Conservation (phyloP, 495 filamentous ascomycete species). For the Elasticomyces elasticus region DNA sequence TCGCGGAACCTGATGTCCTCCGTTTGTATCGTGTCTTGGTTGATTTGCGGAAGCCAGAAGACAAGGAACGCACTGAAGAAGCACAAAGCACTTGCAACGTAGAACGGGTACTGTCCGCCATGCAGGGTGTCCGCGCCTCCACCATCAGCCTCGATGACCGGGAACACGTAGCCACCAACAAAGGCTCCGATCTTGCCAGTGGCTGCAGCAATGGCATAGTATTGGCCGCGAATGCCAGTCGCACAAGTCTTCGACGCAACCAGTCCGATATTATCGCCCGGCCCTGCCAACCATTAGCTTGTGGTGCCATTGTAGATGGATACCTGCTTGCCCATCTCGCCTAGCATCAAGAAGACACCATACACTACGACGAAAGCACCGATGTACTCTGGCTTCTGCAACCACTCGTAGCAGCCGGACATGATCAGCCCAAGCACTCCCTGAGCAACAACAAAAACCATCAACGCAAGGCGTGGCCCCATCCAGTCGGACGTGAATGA, state of each 20-base stretch:
- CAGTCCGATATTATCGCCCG: conserved; percentile 85
- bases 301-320: neutral
- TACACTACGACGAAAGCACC: conserved; percentile 70
- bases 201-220: conserved; percentile 83
- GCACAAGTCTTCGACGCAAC: conserved; percentile 79
- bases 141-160: conserved; percentile 64
- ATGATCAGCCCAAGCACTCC: conserved; percentile 79
- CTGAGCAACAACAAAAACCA: conserved; percentile 55
- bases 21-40: conserved; percentile 32
- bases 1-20: conserved; percentile 26
- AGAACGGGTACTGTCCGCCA: conserved; percentile 61
- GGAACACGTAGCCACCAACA: conserved; percentile 55
- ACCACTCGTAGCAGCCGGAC: conserved; percentile 58
- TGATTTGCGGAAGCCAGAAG: conserved; percentile 29
- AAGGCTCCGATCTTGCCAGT: conserved; percentile 83
- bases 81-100: conserved; percentile 26
- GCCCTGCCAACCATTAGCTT: too few relatives aligned
- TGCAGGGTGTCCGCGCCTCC: conserved; percentile 43
- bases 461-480: conserved; percentile 63
- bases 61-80: conserved; percentile 28
- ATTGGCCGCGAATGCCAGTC: conserved; percentile 78
- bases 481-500: conserved; percentile 63
- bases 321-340: conserved; percentile 40
- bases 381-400: conserved; percentile 53
- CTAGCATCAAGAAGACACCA: conserved; percentile 72